Evolutionary conservation across 345 rosid species (phyloP).

Genomic region (Melastoma malabathricum): DNA sequence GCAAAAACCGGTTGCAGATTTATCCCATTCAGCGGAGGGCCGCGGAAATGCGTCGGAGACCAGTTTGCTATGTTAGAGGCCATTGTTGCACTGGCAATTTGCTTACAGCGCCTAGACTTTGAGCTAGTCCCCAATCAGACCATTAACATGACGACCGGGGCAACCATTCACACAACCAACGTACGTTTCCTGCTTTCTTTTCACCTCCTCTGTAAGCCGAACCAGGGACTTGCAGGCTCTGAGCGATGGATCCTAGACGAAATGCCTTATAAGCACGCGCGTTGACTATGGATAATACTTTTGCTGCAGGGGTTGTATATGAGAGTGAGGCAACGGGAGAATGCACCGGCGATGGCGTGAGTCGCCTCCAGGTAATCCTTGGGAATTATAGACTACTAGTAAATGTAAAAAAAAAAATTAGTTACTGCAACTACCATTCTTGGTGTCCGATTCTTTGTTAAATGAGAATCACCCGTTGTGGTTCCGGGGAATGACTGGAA

Average conservation of each 20-base stretch:
- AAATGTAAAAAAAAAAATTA: no score
- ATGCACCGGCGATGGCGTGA: constrained; percentile 9
- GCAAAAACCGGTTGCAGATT: constrained; percentile 24
- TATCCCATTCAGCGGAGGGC: constrained; percentile 95
- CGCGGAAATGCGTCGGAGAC: constrained; percentile 91
- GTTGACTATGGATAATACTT: not conserved
- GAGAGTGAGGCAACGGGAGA: constrained; percentile 45
- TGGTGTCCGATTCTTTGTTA: no score
- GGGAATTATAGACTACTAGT: not conserved
- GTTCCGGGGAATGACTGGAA: no score
- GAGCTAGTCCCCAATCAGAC: constrained; percentile 80
- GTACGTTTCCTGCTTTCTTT: constrained; percentile 17
- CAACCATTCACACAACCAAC: constrained; percentile 81
- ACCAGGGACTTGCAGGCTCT: no score
- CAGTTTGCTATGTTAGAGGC: constrained; percentile 92
- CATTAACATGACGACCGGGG: constrained; percentile 91
- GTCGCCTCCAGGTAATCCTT: constrained; percentile 21
- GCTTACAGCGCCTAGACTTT: constrained; percentile 44
- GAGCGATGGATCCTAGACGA: no score
- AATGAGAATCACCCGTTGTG: no score
- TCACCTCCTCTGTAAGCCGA: not conserved
- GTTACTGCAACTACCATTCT: no score
- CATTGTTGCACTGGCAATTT: constrained; percentile 64
- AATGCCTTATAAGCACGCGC: not conserved
- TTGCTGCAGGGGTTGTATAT: constrained; percentile 74